Conservation (phyloP, 75 land plant species). For the Cupressus sempervirens region DNA sequence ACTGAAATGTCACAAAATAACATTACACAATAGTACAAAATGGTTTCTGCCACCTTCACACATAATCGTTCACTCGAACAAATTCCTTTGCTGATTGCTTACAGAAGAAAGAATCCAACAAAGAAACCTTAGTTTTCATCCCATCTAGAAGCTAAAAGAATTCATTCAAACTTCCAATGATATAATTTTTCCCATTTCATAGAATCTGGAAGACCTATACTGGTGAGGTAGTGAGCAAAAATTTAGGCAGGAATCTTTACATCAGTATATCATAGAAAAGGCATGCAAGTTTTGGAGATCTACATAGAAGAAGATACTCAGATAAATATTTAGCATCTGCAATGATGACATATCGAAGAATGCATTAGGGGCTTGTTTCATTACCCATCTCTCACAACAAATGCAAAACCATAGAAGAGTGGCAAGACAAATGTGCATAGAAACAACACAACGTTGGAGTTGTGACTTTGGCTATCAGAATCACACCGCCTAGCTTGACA, state of each 20-base stretch:
- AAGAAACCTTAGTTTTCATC: slow-evolving; percentile 1
- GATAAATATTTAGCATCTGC: slow-evolving; percentile 14
- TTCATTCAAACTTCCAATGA: slow-evolving; percentile 3
- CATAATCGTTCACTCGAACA: background rate
- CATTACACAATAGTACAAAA: slow-evolving; percentile 4
- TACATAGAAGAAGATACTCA: slow-evolving; percentile 10
- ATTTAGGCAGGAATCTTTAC: slow-evolving; percentile 63
- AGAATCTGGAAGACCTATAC: slow-evolving; percentile 21
- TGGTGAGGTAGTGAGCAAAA: slow-evolving; percentile 38
- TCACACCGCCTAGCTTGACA: slow-evolving; percentile 25
- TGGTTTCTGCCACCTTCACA: background rate
- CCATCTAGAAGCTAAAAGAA: slow-evolving; percentile 2
- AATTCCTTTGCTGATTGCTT: slow-evolving; percentile 5
- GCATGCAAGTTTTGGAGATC: slow-evolving; percentile 38
- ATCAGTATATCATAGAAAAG: slow-evolving; percentile 79
- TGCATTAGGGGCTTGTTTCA: slow-evolving; percentile 39
- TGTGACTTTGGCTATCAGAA: slow-evolving; percentile 30
- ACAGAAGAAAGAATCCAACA: background rate
- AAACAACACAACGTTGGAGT: slow-evolving; percentile 58
- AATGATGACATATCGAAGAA: slow-evolving; percentile 42
- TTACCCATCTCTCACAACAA: slow-evolving; percentile 60
- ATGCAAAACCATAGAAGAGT: slow-evolving; percentile 64
- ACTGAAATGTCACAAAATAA: slow-evolving; percentile 3
- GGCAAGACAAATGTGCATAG: slow-evolving; percentile 61
- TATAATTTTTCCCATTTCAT: background rate